These are phyloP conservation scores for Athelia psychrophila DNA, from an alignment of 1,284 basidiomycete species.

Conservation along the genomic window DNA sequence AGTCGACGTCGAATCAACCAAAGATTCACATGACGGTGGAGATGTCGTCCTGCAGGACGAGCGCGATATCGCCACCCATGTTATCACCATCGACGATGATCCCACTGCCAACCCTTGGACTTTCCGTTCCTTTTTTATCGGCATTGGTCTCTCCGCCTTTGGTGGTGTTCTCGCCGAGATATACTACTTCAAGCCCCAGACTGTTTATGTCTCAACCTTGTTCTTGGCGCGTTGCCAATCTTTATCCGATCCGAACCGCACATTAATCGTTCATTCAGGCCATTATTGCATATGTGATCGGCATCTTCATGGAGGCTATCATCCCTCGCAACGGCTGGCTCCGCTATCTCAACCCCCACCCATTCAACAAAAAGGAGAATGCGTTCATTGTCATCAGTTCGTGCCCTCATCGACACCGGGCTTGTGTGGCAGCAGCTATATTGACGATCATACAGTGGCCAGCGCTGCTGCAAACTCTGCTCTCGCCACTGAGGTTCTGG, in stretches of 20 bases:
- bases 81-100: conserved; percentile 55
- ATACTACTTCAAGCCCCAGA: conserved; percentile 67
- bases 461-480: conserved; percentile 63
- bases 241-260: too few relatives aligned
- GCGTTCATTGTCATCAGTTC: too few relatives aligned
- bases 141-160: too few relatives aligned
- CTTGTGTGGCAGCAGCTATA: too few relatives aligned
- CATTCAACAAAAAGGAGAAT: conserved; percentile 48
- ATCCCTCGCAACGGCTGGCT: conserved; percentile 46
- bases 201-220: conserved; percentile 43
- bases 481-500: conserved; percentile 63
- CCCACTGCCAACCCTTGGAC: too few relatives aligned
- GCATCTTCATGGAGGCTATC: conserved; percentile 36
- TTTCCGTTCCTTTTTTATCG: too few relatives aligned
- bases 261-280: too few relatives aligned
- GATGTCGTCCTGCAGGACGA: conserved; percentile 36
- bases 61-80: conserved; percentile 46
- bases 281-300: conserved; percentile 36
- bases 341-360: conserved; percentile 53
- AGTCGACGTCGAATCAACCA: conserved; percentile 28
- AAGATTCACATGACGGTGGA: conserved; percentile 19
- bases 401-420: conserved; percentile 64
- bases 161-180: conserved; percentile 59
- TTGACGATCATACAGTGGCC: too few relatives aligned
- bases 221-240: too few relatives aligned